Evolutionary conservation across 371 early-diverging fungal species (phyloP), one percentile per base, ranked within the genome.

Genomic region (Cokeromyces recurvatus): DNA sequence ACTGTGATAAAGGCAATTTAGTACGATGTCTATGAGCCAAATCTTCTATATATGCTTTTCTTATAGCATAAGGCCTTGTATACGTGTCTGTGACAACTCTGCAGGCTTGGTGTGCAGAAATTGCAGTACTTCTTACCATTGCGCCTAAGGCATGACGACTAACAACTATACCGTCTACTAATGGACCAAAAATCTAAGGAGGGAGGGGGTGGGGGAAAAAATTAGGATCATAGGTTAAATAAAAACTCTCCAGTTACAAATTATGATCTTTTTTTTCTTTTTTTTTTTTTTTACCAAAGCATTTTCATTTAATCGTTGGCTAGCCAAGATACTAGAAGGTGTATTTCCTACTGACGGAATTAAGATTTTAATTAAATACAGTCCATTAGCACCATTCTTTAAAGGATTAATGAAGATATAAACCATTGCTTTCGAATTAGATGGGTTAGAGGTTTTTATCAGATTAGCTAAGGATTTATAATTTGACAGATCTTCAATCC

Each of bases 111-210:
- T 86, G 84, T 3, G 82, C 86, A 8, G 83, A 80, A 29, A 84
- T 74, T n/a, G 84, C 78, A 6, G 87, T 87, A 27, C 74, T 78
- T 22, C 90, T 76, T 4, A 86, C 77, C 63, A 89, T 72, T 19
- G 68, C 60, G 0, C 86, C 89, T 4, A 89, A 57, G 1, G 82
- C 68, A 62, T 85, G 84, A 10, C 85, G 68, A 44, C 78, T 81
- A 3, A 87, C 79, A 4, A 86, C 63, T 68, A 83, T 83, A 12
- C 86, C 87, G 57, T 89, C 87, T 12, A 74, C 68, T 17, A 89
- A 55, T 4, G 90, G 90, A 4, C 89, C 89, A 57, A 84, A 75
- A 19, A 74, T 71, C 80, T 83, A 53, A 32, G 4, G 37, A 46
- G 46, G 38, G 32, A 41, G 9, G 25, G 15, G 14, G 29, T 29